These are phyloP conservation scores for Ogataea populi-albae DNA, from an alignment of 805 yeast species.

Conservation along the genomic window DNA sequence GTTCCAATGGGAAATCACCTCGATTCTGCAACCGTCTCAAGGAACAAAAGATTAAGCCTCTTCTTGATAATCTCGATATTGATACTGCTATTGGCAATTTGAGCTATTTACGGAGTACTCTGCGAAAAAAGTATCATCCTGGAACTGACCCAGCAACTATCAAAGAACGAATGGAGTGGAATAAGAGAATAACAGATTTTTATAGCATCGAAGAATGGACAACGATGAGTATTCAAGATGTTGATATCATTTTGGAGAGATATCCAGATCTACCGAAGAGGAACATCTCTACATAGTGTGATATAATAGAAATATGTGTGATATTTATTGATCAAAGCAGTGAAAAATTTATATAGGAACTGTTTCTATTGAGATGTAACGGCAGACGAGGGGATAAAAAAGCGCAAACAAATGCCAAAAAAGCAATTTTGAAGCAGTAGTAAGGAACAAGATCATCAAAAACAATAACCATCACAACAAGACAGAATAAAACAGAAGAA, in stretches of 20 bases:
- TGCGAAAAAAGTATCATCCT: slow-evolving; percentile 41
- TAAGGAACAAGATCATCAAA: not conserved
- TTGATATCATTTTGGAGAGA: slow-evolving; percentile 40
- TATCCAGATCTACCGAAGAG: slow-evolving; percentile 50
- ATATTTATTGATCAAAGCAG: too few species aligned
- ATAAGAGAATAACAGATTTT: slow-evolving; percentile 59
- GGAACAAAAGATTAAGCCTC: slow-evolving; percentile 47
- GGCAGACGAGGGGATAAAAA: too few species aligned
- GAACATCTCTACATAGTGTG: too few species aligned
- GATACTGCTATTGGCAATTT: slow-evolving; percentile 60
- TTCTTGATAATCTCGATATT: slow-evolving; percentile 39
- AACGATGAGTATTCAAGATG: slow-evolving; percentile 33
- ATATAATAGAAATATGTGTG: too few species aligned
- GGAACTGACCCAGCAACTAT: slow-evolving; percentile 49
- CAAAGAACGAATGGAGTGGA: slow-evolving; percentile 68
- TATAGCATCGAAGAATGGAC: slow-evolving; percentile 62
- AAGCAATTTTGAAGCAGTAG: too few species aligned
- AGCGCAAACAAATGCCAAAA: not conserved
- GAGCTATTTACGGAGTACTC: slow-evolving; percentile 49
- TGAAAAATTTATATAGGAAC: too few species aligned
- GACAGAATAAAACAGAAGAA: not conserved
- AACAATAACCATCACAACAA: not conserved
- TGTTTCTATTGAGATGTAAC: too few species aligned
- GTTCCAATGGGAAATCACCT: slow-evolving; percentile 82
- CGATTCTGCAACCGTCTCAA: slow-evolving; percentile 63